phyloP scores from a whole-genome alignment of 805 yeast species.

The Ogataea philodendri region DNA sequence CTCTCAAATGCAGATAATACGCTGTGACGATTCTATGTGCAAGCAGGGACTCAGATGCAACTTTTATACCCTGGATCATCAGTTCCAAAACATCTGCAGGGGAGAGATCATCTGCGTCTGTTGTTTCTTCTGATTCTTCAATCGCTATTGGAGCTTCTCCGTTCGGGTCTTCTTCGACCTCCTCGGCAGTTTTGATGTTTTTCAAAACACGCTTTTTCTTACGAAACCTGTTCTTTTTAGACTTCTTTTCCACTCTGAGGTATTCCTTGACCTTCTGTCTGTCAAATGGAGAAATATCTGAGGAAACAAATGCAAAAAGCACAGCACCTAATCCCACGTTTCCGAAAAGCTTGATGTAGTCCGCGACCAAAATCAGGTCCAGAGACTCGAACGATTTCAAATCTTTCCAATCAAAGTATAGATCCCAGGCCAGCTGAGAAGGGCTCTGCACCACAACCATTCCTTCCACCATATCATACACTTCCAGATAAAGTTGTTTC shows the following conservation, averaged over 20 bases:
- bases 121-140: constrained; percentile 15
- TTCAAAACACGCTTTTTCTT: constrained; percentile 19
- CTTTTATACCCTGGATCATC: constrained; percentile 40
- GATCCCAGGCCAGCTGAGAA: constrained; percentile 66
- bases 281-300: constrained; percentile 67
- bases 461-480: constrained; percentile 61
- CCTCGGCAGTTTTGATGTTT: constrained; percentile 14
- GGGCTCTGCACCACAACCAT: constrained; percentile 67
- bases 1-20: constrained; percentile 57
- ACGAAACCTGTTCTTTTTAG: constrained; percentile 7
- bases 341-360: constrained; percentile 56
- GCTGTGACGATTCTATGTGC: constrained; percentile 65
- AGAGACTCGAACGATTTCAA: constrained; percentile 46
- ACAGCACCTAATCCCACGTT: constrained; percentile 56
- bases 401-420: constrained; percentile 74
- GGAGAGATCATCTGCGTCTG: constrained; percentile 20
- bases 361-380: constrained; percentile 45
- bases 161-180: constrained; percentile 27
- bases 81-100: constrained; percentile 40
- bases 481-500: constrained; percentile 36
- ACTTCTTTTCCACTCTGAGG: constrained; percentile 18
- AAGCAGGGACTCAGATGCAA: constrained; percentile 44
- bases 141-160: constrained; percentile 15
- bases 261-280: constrained; percentile 28
- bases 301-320: constrained; percentile 59